Evolutionary conservation across 805 yeast genomes (phyloP).

Genomic region (Phaffomyces opuntiae): DNA sequence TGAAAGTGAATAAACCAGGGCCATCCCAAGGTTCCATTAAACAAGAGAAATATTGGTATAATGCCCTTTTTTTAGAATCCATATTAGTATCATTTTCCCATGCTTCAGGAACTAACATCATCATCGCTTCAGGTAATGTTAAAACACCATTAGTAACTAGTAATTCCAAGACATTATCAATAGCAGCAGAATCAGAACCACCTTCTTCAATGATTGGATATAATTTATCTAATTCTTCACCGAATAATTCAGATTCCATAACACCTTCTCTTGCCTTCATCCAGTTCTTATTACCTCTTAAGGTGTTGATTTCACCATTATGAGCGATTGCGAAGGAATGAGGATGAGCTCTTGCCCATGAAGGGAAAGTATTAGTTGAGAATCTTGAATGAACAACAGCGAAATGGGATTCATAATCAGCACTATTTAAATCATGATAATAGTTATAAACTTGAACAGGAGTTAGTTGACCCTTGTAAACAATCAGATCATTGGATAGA

Average conservation of each 20-base stretch:
- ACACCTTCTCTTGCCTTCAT: slow-evolving; percentile 98
- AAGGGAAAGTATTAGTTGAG: slow-evolving; percentile 97
- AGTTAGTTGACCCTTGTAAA: slow-evolving; percentile 95
- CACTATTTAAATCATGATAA: slow-evolving; percentile 87
- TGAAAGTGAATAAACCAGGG: slow-evolving; percentile 93
- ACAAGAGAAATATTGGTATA: slow-evolving; percentile 99
- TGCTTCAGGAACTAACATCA: slow-evolving; percentile 96
- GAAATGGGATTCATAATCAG: slow-evolving; percentile 90
- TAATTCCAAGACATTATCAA: slow-evolving; percentile 91
- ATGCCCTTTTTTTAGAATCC: slow-evolving; percentile 89
- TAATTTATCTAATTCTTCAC: slow-evolving; percentile 83
- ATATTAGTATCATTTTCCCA: slow-evolving; percentile 85
- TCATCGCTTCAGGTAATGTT: slow-evolving; percentile 92
- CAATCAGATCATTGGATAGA: slow-evolving; percentile 79
- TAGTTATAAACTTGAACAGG: slow-evolving; percentile 94
- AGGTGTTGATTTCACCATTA: slow-evolving; percentile 96
- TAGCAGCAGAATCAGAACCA: slow-evolving; percentile 97
- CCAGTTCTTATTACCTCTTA: slow-evolving; percentile 98
- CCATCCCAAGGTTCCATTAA: slow-evolving; percentile 99
- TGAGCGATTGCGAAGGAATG: slow-evolving; percentile 89
- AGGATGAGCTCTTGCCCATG: slow-evolving; percentile 99
- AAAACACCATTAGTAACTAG: slow-evolving; percentile 87
- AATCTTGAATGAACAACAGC: slow-evolving; percentile 96
- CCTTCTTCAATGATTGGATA: slow-evolving; percentile 98
- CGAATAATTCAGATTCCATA: slow-evolving; percentile 80